Conservation (phyloP, 1,139 yeast species). For the Torulaspora pretoriensis region DNA sequence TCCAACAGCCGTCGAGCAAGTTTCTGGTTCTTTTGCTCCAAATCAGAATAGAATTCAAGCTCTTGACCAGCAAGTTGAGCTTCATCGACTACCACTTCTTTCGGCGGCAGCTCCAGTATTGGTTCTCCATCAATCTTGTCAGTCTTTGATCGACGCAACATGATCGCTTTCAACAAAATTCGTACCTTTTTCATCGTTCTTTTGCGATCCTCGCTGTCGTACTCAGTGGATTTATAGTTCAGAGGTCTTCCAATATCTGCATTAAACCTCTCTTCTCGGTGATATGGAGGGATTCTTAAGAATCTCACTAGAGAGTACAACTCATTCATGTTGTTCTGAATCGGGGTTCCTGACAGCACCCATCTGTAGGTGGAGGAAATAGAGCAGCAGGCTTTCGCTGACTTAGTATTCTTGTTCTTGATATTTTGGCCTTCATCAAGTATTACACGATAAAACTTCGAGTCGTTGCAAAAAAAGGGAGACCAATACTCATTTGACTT, state of each 20-base stretch:
- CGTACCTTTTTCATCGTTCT: conserved; percentile 61
- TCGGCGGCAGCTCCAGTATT: conserved; percentile 65
- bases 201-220: conserved; percentile 36
- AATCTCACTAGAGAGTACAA: conserved; percentile 73
- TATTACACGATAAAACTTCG: conserved; percentile 62
- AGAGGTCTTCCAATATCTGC: conserved; percentile 58
- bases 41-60: conserved; percentile 50
- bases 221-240: conserved; percentile 37
- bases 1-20: conserved; percentile 47
- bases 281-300: conserved; percentile 63
- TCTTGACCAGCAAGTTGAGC: conserved; percentile 53
- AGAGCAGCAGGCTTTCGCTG: conserved; percentile 63
- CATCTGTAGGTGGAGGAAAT: conserved; percentile 57
- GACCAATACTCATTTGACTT: conserved; percentile 45
- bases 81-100: conserved; percentile 46
- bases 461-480: conserved; percentile 58
- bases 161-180: conserved; percentile 68
- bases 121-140: conserved; percentile 78
- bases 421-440: conserved; percentile 91
- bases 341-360: conserved; percentile 92
- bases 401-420: conserved; percentile 65
- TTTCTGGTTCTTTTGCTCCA: conserved; percentile 57
- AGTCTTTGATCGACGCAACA: conserved; percentile 74
- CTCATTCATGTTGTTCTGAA: conserved; percentile 82
- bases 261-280: conserved; percentile 54